Evolutionary conservation across 2,329 filamentous ascomycete genomes (phyloP).

Genomic region (Fusarium sp.): DNA sequence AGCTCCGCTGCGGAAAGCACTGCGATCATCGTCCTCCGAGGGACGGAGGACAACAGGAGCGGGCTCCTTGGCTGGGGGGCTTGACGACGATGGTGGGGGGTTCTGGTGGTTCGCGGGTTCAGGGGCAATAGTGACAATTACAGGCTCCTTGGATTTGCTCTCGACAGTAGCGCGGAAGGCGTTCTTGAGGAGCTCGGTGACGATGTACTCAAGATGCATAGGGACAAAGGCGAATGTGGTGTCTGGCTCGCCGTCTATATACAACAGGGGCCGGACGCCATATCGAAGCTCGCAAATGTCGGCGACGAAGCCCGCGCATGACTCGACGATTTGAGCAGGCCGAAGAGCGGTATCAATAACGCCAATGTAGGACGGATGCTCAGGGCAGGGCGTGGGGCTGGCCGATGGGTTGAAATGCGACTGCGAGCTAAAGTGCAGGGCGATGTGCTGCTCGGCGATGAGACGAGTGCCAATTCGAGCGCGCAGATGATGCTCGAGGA

Average conservation of each 20-base stretch:
- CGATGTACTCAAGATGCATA: slow-evolving; percentile 96
- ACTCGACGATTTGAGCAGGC: slow-evolving; percentile 83
- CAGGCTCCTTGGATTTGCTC: slow-evolving; percentile 80
- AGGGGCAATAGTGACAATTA: slow-evolving; percentile 92
- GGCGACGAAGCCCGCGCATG: slow-evolving; percentile 89
- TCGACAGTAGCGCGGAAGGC: slow-evolving; percentile 95
- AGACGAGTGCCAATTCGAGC: slow-evolving; percentile 93
- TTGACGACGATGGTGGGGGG: slow-evolving; percentile 37
- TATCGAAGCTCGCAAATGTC: slow-evolving; percentile 98
- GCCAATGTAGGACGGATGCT: slow-evolving; percentile 81
- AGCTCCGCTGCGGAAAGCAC: slow-evolving; percentile 57
- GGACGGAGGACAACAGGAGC: slow-evolving; percentile 6
- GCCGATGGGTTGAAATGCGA: slow-evolving; percentile 73
- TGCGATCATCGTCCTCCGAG: slow-evolving; percentile 49
- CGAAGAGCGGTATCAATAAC: slow-evolving; percentile 93
- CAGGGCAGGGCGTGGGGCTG: slow-evolving; percentile 62
- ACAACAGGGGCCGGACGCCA: slow-evolving; percentile 82
- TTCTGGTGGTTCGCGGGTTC: slow-evolving; percentile 60
- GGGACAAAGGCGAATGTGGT: slow-evolving; percentile 95
- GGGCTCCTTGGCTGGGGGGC: slow-evolving; percentile 38
- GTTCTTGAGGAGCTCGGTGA: slow-evolving; percentile 97
- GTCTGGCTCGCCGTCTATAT: slow-evolving; percentile 86
- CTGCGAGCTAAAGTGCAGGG: slow-evolving; percentile 79
- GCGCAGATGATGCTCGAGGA: slow-evolving; percentile 92
- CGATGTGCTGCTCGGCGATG: slow-evolving; percentile 96